Evolutionary conservation across 352 stramenopile genomes (phyloP).

Genomic region (Phytopythium delawarense): DNA sequence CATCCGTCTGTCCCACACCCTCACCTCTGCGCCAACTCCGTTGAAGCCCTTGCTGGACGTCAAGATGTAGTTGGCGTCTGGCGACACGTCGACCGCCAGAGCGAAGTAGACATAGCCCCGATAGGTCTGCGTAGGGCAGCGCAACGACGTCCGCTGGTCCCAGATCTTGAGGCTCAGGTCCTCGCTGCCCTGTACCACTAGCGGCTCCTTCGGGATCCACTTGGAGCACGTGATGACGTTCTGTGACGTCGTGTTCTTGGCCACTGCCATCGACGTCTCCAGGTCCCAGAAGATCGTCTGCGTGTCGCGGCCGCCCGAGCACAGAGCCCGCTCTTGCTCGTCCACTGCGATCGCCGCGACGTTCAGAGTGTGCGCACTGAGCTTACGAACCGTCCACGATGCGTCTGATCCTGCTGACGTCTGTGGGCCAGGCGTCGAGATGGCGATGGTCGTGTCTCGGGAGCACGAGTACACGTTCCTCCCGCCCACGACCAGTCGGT

Average conservation of each 20-base stretch:
- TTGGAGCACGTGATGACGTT: slow-evolving; percentile 86
- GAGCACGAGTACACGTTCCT: slow-evolving; percentile 75
- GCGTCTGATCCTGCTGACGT: slow-evolving; percentile 8
- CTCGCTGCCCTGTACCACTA: slow-evolving; percentile 77
- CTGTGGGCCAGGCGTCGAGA: slow-evolving; percentile 20
- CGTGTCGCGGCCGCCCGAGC: slow-evolving; percentile 77
- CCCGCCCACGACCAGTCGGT: slow-evolving; percentile 43
- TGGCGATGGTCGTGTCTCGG: slow-evolving; percentile 63
- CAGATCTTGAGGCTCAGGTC: slow-evolving; percentile 79
- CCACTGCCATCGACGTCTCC: slow-evolving; percentile 33
- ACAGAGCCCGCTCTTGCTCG: slow-evolving; percentile 46
- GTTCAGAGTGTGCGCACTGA: slow-evolving; percentile 60
- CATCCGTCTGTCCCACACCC: slow-evolving; percentile 77
- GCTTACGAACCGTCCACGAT: slow-evolving; percentile 12
- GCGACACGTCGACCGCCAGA: slow-evolving; percentile 50
- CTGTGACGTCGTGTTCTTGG: slow-evolving; percentile 68
- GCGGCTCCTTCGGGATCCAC: slow-evolving; percentile 55
- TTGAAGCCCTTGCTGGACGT: slow-evolving; percentile 88
- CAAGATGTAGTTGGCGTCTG: slow-evolving; percentile 54
- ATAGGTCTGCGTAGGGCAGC: slow-evolving; percentile 46
- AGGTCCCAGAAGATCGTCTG: slow-evolving; percentile 81
- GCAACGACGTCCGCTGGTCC: slow-evolving; percentile 54
- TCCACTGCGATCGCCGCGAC: slow-evolving; percentile 64
- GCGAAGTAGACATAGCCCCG: slow-evolving; percentile 81
- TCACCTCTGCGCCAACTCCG: slow-evolving; percentile 66